Conservation (phyloP, 805 yeast genomes). For the Candida nitratophila region DNA sequence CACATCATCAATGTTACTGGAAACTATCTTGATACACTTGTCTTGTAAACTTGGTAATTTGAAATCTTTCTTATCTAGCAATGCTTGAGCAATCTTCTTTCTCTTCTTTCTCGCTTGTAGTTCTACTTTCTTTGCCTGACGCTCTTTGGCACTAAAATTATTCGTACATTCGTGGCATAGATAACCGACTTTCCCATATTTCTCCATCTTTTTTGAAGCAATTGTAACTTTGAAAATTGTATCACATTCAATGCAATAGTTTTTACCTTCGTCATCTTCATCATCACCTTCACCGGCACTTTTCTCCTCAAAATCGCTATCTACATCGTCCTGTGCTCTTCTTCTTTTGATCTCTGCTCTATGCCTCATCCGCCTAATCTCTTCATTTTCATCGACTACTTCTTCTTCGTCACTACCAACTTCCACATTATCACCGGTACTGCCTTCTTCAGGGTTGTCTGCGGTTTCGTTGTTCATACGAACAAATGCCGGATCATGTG, state of each 20-base stretch:
- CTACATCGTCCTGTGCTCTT: conserved; percentile 23
- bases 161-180: conserved; percentile 58
- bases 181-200: conserved; percentile 50
- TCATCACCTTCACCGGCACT: conserved; percentile 28
- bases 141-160: conserved; percentile 33
- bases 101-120: conserved; percentile 64
- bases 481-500: not conserved
- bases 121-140: conserved; percentile 43
- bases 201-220: conserved; percentile 47
- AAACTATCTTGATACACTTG: conserved; percentile 62
- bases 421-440: conserved; percentile 7
- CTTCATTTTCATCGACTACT: conserved; percentile 28
- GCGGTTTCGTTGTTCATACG: conserved; percentile 12
- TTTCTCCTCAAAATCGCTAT: conserved; percentile 25
- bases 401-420: conserved; percentile 21
- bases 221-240: conserved; percentile 53
- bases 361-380: conserved; percentile 10
- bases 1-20: conserved; percentile 62
- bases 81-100: conserved; percentile 76
- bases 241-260: conserved; percentile 55
- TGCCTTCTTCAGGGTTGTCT: conserved; percentile 16
- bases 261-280: conserved; percentile 32
- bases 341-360: conserved; percentile 27
- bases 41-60: conserved; percentile 73
- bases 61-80: conserved; percentile 63